These are phyloP conservation scores for Diutina ranongensis DNA, from an alignment of 1,139 yeast species.

Conservation along the genomic window DNA sequence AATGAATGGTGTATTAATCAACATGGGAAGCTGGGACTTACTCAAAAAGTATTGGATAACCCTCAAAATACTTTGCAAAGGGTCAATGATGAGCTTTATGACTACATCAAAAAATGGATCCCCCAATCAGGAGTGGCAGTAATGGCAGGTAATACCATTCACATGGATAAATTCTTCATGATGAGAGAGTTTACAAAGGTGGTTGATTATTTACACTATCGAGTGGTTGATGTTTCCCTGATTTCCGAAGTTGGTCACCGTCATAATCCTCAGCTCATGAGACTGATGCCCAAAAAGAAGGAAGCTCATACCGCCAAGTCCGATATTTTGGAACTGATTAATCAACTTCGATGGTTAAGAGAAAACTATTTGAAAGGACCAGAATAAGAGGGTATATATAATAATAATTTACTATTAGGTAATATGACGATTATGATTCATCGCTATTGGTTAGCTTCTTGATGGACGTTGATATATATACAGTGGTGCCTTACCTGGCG, in stretches of 20 bases:
- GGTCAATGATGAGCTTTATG: constrained; percentile 55
- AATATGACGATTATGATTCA: too few relatives aligned
- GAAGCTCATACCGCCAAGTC: constrained; percentile 74
- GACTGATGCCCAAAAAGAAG: constrained; percentile 48
- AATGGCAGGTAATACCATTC: constrained; percentile 85
- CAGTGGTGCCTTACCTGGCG: not conserved
- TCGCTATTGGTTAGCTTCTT: not conserved
- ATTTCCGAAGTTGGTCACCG: constrained; percentile 71
- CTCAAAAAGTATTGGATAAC: constrained; percentile 51
- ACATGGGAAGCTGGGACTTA: constrained; percentile 72
- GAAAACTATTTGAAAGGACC: constrained; percentile 43
- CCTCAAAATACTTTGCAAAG: constrained; percentile 37
- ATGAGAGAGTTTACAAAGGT: constrained; percentile 72
- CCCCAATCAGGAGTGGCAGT: constrained; percentile 47
- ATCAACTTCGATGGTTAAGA: constrained; percentile 68
- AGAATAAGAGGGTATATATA: too few relatives aligned
- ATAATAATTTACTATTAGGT: too few relatives aligned
- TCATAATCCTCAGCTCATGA: constrained; percentile 57
- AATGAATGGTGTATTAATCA: constrained; percentile 76
- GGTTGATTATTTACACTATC: constrained; percentile 61
- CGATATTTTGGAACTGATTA: constrained; percentile 84
- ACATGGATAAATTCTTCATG: constrained; percentile 85
- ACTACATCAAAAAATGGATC: constrained; percentile 47
- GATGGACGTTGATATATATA: not conserved
- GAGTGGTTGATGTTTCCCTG: constrained; percentile 82